phyloP scores from a whole-genome alignment of 768 basidiomycete genomes.

The Phylloporus sp. region DNA sequence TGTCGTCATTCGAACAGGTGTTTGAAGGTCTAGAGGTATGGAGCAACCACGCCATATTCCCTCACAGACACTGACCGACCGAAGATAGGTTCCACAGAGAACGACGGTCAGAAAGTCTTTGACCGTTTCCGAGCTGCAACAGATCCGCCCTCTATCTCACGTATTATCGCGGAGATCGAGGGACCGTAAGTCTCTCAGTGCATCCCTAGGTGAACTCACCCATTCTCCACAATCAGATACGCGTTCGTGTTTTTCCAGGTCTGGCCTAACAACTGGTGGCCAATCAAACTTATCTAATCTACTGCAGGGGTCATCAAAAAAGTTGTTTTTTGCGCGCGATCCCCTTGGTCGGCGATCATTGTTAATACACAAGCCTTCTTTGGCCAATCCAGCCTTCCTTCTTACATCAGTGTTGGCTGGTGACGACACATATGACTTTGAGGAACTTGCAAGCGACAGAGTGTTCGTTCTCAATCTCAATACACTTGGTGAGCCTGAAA shows the following conservation, averaged over 20 bases:
- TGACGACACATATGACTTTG: conserved; percentile 43
- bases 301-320: conserved; percentile 39
- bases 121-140: conserved; percentile 22
- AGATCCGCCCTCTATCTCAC: conserved; percentile 40
- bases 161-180: conserved; percentile 59
- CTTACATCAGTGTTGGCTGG: conserved; percentile 67
- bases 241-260: conserved; percentile 81
- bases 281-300: neutral
- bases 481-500: conserved; percentile 14
- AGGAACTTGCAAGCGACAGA: conserved; percentile 57
- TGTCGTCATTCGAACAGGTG: conserved; percentile 36
- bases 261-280: conserved; percentile 16
- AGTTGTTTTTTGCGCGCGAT: conserved; percentile 74
- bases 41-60: neutral
- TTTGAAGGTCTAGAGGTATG: conserved; percentile 78
- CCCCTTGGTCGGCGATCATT: conserved; percentile 86
- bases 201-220: neutral
- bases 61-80: conserved; percentile 7
- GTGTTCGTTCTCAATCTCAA: conserved; percentile 54
- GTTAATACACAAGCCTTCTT: conserved; percentile 59
- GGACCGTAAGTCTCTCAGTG: conserved; percentile 63
- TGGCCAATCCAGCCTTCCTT: conserved; percentile 48
- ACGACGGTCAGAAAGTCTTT: conserved; percentile 65
- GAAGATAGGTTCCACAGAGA: conserved; percentile 59
- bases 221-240: conserved; percentile 45